These are phyloP conservation scores for Papiliotrema laurentii DNA, from an alignment of 1,284 basidiomycete genomes.

Conservation along the genomic window DNA sequence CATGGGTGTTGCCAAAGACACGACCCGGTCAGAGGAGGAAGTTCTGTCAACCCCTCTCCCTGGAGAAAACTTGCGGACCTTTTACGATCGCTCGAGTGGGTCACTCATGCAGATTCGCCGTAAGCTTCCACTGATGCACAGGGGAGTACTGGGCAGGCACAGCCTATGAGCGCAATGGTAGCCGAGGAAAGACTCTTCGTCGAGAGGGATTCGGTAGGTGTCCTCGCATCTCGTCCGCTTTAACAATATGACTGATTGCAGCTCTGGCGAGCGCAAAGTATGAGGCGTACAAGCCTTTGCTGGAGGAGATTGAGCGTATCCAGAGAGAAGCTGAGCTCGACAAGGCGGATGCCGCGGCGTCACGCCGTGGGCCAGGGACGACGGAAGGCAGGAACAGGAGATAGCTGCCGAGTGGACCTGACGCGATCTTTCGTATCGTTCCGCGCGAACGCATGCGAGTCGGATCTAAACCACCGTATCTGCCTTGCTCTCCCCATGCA, in stretches of 20 bases:
- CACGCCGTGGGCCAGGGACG: slow-evolving; percentile 8
- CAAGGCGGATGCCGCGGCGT: slow-evolving; percentile 61
- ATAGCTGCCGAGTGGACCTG: no score
- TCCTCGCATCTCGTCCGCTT: background rate
- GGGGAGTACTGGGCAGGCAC: slow-evolving; percentile 67
- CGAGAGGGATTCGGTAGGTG: slow-evolving; percentile 70
- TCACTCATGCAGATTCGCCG: slow-evolving; percentile 8
- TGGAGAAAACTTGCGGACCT: slow-evolving; percentile 79
- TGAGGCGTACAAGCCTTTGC: slow-evolving; percentile 68
- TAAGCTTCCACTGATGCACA: background rate
- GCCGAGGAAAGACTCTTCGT: slow-evolving; percentile 73
- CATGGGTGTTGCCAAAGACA: slow-evolving; percentile 68
- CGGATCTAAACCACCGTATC: no score
- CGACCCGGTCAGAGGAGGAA: slow-evolving; percentile 64
- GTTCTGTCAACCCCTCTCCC: slow-evolving; percentile 75
- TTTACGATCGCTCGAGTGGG: slow-evolving; percentile 75
- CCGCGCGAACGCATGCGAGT: no score
- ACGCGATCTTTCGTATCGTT: no score
- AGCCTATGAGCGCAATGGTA: slow-evolving; percentile 57
- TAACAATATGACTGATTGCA: background rate
- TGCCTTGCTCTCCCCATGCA: no score
- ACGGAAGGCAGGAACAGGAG: slow-evolving; percentile 3
- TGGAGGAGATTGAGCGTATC: slow-evolving; percentile 78
- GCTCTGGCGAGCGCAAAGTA: slow-evolving; percentile 17
- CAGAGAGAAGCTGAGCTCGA: slow-evolving; percentile 72